Conservation (phyloP, 805 yeast species). For the Yamadazyma takamatsuzukensis region DNA sequence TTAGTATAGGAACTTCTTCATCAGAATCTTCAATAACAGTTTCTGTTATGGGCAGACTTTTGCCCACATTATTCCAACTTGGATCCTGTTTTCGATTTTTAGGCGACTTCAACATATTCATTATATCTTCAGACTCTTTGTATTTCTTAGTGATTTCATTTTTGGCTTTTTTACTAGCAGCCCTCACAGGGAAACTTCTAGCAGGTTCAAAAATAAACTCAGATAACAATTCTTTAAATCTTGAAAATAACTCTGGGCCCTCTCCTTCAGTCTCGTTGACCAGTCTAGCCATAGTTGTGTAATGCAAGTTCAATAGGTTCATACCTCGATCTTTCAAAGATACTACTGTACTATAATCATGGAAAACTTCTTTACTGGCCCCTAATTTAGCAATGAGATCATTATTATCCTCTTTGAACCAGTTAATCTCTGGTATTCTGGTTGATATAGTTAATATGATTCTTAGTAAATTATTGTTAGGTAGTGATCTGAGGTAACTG, state of each 20-base stretch:
- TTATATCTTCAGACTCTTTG: not conserved
- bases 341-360: slow-evolving; percentile 3
- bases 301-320: no score
- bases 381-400: slow-evolving; percentile 1
- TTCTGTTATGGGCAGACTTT: no score
- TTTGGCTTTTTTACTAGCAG: slow-evolving; percentile 3
- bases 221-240: slow-evolving; percentile 3
- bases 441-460: slow-evolving; percentile 31
- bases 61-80: no score
- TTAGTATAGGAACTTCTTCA: not conserved
- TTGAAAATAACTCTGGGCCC: not conserved
- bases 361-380: slow-evolving; percentile 4
- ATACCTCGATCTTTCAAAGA: slow-evolving; percentile 6
- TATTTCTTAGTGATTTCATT: slow-evolving; percentile 1
- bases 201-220: slow-evolving; percentile 1
- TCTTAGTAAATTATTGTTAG: slow-evolving; percentile 3
- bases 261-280: not conserved
- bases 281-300: slow-evolving; percentile 1
- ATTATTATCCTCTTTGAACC: slow-evolving; percentile 11
- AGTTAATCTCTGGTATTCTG: slow-evolving; percentile 23
- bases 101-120: no score
- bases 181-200: not conserved
- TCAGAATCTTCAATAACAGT: not conserved
- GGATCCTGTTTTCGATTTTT: no score
- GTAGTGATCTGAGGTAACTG: not conserved